Evolutionary conservation across 345 rosid genomes (phyloP), one percentile per base, ranked within the genome.

Genomic region (Diplotaxis tenuifolia): DNA sequence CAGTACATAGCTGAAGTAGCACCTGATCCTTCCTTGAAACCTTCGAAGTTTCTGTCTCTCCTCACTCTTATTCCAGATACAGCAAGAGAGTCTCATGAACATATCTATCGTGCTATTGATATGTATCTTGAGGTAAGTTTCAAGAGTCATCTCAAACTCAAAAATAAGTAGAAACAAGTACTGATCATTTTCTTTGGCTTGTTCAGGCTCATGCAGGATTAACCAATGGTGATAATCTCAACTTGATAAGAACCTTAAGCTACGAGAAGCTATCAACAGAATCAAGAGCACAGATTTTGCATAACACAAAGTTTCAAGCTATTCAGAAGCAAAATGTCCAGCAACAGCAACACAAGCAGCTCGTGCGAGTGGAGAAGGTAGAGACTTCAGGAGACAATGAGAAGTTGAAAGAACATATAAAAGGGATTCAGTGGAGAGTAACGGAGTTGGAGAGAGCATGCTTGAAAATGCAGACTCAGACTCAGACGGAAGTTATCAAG

Each of bases 1-100:
- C 80, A 79, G 69, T 94, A 91, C 71, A 73, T 89, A 69, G 85
- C 87, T 31, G 97, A 94, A 80, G 97, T 94, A 75, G 96, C 99
- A 25, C 92, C 99, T 2, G 99, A 95, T 81, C 99, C 87, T 62
- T 85, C 76, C 70, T 69, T 91, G 61, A 91, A 82, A 76, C 71
- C 88, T 11, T 84, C 91, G 0, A 94, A 87, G 84, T 88, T 91
- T 76, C 64, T 87, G 15, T 84, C 91, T 65, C 79, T 94, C 9
- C 79, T 81, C 59, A 67, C 53, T 75, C 82, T 85, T 53, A 49
- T 94, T 58, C 97, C 97, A 0, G 96, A 86, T 82, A 78, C 78
- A 47, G 86, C 93, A 9, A 75, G 95, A 77, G 96, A 87, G 45
- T 87, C 85, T 1, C 83, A 78, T 2, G 89, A 91, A 55, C 83